Evolutionary conservation across 2,329 filamentous ascomycete genomes (phyloP).

Genomic region (Trichoderma breve): DNA sequence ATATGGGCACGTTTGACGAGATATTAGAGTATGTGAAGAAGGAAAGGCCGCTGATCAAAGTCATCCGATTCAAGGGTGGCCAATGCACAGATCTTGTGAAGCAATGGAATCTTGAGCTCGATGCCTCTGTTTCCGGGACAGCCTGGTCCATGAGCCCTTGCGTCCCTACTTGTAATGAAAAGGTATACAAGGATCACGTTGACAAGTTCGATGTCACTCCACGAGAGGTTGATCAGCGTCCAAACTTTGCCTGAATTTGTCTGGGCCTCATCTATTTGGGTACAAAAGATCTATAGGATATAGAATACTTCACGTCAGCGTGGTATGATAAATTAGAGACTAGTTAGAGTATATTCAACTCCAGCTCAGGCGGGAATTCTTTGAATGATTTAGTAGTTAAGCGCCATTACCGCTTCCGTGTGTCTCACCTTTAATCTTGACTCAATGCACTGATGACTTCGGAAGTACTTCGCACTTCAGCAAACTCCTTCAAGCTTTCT

Average conservation of each 20-base stretch:
- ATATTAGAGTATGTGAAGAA: not conserved
- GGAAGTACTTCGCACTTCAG: slow-evolving; percentile 17
- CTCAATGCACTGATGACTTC: not conserved
- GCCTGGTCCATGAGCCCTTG: slow-evolving; percentile 7
- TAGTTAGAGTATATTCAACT: not conserved
- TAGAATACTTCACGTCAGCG: not conserved
- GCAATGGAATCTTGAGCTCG: not conserved
- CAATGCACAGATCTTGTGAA: not conserved
- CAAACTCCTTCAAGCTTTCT: slow-evolving; percentile 19
- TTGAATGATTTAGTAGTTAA: not conserved
- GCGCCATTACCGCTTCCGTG: not conserved
- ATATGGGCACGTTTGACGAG: not conserved
- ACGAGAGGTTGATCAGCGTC: not conserved
- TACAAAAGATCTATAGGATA: not conserved
- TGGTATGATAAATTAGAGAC: not conserved
- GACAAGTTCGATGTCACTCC: not conserved
- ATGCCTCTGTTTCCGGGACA: slow-evolving; percentile 5
- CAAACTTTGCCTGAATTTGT: not conserved
- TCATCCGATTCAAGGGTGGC: not conserved
- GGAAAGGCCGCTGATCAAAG: slow-evolving; percentile 7
- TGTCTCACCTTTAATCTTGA: not conserved
- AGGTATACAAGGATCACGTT: not conserved
- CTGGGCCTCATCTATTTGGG: too few relatives aligned
- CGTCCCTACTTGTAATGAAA: not conserved
- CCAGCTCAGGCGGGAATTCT: not conserved